Evolutionary conservation across 257 asterid species (phyloP), one percentile per base, ranked within the genome.

Genomic region (Avicennia marina): DNA sequence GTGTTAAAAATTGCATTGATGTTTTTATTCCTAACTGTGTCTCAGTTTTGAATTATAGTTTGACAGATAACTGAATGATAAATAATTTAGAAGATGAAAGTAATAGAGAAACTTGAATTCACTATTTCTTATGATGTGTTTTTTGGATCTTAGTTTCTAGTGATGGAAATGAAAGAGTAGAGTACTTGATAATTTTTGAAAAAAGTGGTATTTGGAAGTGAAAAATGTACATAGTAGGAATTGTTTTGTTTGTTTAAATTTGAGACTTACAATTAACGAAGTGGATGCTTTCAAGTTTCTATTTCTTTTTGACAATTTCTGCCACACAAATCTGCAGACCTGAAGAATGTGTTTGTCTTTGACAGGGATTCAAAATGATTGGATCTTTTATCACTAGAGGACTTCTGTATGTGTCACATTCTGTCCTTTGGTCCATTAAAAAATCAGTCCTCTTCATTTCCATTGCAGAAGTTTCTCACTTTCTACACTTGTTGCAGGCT

Each of bases 341-440:
- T 70, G 11, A 59, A 38, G 16, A 22, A 26, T 51, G 42, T 43
- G 47, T 38, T 49, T 70, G 48, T 60, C 24, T 55, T 53, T 70
- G 46, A 50, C 78, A 83, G 96, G 94, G 63, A 47, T 62, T 77
- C 84, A 78, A 72, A 79, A 90, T 87, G 98, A 87, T 90, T 67
- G 96, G 95, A 58, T 87, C 95, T 41, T 71, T 87, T 6, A 74
- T 90, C 65, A 85, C 94, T 54, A 73, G 96, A 72, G 91, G 78
- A 57, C 94, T 87, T 64, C 79, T 75, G 98, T 90, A 81, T 13
- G 94, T 69, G 56, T 46, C 48, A 7, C 36, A 29, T 58, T 57
- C 22, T 12, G 53, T 0, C n/a, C n/a, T n/a, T n/a, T 65, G 8
- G 33, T 40, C 49, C 9, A 13, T 29, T 20, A 33, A 19, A 27